Evolutionary conservation across 2,329 filamentous ascomycete genomes (phyloP).

Genomic region (Davidsoniella virescens): DNA sequence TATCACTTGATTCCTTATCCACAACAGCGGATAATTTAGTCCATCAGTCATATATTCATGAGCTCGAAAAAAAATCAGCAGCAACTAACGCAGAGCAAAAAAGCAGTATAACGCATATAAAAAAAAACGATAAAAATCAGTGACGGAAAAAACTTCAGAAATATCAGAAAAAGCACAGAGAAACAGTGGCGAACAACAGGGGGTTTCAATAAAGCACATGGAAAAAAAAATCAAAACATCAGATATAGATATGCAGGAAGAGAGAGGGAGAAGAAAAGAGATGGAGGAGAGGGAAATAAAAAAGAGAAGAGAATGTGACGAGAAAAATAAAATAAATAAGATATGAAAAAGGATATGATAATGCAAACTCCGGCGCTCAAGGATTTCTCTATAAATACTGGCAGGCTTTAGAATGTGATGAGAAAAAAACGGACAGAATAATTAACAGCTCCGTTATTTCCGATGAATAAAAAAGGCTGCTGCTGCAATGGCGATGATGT

Average conservation of each 20-base stretch:
- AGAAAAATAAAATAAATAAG: not conserved
- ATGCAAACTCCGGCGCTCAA: not conserved
- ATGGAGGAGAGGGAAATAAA: not conserved
- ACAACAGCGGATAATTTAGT: too few species aligned
- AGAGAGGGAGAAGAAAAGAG: not conserved
- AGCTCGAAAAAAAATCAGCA: not conserved
- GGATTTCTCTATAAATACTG: not conserved
- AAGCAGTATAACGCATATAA: not conserved
- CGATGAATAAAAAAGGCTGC: not conserved
- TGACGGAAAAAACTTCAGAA: not conserved
- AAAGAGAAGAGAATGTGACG: not conserved
- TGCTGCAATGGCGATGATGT: too few species aligned
- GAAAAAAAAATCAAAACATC: not conserved
- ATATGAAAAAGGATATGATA: not conserved
- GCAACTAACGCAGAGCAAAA: not conserved
- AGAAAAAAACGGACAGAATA: not conserved
- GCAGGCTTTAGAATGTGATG: not conserved
- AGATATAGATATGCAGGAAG: not conserved
- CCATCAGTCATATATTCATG: constrained; percentile 13
- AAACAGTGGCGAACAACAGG: not conserved
- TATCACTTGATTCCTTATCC: too few species aligned
- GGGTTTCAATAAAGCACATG: constrained; percentile 3
- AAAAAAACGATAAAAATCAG: not conserved
- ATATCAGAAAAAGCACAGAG: not conserved
- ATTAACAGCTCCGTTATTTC: not conserved